These are phyloP conservation scores for Hydnomerulius pinastri DNA, from an alignment of 768 basidiomycete species.

Conservation along the genomic window DNA sequence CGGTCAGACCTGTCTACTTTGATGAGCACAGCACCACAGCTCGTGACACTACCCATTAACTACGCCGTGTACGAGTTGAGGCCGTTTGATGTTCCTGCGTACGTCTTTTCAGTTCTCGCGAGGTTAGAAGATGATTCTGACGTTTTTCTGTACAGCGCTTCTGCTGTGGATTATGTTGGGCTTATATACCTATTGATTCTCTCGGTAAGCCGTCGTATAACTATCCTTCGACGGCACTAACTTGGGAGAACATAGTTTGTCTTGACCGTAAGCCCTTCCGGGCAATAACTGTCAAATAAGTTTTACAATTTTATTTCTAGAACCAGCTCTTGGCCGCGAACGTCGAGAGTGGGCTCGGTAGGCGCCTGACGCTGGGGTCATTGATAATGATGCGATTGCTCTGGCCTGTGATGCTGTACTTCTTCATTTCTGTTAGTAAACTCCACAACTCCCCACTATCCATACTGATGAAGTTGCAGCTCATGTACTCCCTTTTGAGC, in stretches of 20 bases:
- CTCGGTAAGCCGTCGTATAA: slow-evolving; percentile 16
- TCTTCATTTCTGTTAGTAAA: slow-evolving; percentile 40
- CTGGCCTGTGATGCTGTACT: slow-evolving; percentile 42
- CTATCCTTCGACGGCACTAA: slow-evolving; percentile 2
- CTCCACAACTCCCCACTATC: not conserved
- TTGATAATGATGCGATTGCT: slow-evolving; percentile 43
- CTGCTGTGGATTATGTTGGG: slow-evolving; percentile 54
- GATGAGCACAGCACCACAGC: slow-evolving; percentile 48
- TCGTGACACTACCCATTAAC: slow-evolving; percentile 48
- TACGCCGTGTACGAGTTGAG: slow-evolving; percentile 51
- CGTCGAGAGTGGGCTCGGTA: slow-evolving; percentile 39
- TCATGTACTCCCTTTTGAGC: slow-evolving; percentile 60
- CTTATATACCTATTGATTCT: slow-evolving; percentile 50
- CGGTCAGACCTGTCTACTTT: slow-evolving; percentile 36
- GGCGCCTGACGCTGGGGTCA: slow-evolving; percentile 38
- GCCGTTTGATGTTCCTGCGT: slow-evolving; percentile 64
- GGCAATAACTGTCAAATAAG: not conserved
- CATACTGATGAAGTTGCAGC: slow-evolving; percentile 29
- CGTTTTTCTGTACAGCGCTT: slow-evolving; percentile 39
- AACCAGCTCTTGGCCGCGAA: slow-evolving; percentile 37
- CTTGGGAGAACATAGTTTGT: slow-evolving; percentile 20
- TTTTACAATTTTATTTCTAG: slow-evolving; percentile 16
- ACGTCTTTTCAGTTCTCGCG: slow-evolving; percentile 23
- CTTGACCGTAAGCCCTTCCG: slow-evolving; percentile 22
- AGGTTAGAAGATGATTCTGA: not conserved